phyloP scores from a whole-genome alignment of 23 red algal genomes.

The Gracilariopsis chorda region DNA sequence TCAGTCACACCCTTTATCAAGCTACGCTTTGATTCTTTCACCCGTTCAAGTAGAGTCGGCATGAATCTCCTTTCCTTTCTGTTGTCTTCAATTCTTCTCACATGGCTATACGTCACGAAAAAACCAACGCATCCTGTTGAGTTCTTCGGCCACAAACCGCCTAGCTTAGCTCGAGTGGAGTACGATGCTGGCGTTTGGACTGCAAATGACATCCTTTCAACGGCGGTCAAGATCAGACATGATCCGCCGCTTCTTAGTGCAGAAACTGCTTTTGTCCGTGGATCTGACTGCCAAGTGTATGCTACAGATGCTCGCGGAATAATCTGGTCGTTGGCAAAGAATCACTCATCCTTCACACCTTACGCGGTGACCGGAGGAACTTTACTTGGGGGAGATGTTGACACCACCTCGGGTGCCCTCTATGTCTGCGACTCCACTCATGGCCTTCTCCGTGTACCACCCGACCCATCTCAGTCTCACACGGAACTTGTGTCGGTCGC shows the following conservation, averaged over 20 bases:
- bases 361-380: background rate
- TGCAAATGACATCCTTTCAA: background rate
- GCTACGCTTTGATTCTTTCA: too few relatives aligned
- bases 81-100: background rate
- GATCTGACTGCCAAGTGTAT: background rate
- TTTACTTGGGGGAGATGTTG: background rate
- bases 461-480: background rate
- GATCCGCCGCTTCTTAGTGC: background rate
- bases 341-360: background rate
- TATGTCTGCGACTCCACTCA: background rate
- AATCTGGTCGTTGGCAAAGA: background rate
- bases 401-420: background rate
- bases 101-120: background rate
- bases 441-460: slow-evolving; percentile 4
- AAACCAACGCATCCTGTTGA: background rate
- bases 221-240: background rate
- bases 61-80: too few relatives aligned
- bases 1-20: too few relatives aligned
- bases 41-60: too few relatives aligned
- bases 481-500: background rate
- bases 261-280: slow-evolving; percentile 1
- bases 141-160: background rate
- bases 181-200: background rate
- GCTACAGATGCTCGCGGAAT: background rate
- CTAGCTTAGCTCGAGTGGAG: background rate